Conservation (phyloP, 371 early-diverging fungal species). For the Saksenaea oblongispora region DNA sequence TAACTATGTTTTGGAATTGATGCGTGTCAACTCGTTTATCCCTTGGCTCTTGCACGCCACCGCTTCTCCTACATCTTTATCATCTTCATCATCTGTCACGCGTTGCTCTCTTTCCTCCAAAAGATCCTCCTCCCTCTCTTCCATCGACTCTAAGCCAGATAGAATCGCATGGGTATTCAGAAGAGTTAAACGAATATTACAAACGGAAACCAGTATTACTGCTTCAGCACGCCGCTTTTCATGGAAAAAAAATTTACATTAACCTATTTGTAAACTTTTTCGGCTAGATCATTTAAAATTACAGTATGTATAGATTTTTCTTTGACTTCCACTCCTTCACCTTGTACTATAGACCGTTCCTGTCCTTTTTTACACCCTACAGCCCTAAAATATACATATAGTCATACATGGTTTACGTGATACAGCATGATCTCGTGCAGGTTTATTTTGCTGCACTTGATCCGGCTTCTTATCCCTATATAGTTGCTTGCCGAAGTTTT, state of each 20-base stretch:
- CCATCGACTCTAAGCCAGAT: background rate
- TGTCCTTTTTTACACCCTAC: background rate
- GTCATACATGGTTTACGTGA: background rate
- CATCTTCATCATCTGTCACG: background rate
- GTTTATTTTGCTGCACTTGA: background rate
- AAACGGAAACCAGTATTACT: background rate
- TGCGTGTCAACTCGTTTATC: constrained; percentile 43
- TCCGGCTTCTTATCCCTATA: background rate
- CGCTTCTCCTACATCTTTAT: background rate
- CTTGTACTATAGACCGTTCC: background rate
- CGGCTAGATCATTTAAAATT: background rate
- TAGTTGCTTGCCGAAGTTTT: background rate
- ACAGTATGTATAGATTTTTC: background rate
- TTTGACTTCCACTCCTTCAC: background rate
- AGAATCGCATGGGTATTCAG: background rate
- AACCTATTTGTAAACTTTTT: background rate
- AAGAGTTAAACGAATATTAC: background rate
- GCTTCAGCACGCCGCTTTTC: background rate
- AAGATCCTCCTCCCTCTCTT: background rate
- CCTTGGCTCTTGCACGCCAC: constrained; percentile 17
- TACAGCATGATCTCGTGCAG: constrained; percentile 2
- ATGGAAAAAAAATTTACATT: background rate
- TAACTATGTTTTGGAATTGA: constrained; percentile 32
- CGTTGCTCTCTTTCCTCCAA: background rate
- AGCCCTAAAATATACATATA: background rate